A percentile compares a stretch with the other conserved stretches of the same genome.
phyloP scores from a whole-genome alignment of 768 basidiomycete species.

The Ramaria sp. region DNA sequence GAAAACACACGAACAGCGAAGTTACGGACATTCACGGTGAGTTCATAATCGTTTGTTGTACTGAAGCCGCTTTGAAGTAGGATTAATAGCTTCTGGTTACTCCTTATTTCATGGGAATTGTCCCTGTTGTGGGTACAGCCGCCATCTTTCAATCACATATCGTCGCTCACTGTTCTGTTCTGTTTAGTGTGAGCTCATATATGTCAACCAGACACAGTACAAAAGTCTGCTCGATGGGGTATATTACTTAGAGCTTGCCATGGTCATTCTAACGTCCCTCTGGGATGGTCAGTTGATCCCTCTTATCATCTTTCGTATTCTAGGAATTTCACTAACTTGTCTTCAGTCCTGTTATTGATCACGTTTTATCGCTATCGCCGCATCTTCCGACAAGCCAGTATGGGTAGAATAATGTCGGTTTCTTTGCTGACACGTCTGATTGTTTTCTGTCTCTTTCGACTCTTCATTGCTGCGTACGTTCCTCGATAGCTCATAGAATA shows the following conservation, averaged over 20 bases:
- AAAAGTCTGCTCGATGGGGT: neutral
- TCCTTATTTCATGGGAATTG: neutral
- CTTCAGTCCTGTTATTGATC: neutral
- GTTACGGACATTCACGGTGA: neutral
- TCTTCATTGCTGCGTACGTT: neutral
- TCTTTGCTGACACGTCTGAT: neutral
- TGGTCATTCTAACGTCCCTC: neutral
- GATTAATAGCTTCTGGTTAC: neutral
- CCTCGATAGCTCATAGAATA: neutral
- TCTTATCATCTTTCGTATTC: neutral
- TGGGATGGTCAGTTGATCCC: neutral
- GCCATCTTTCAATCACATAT: neutral
- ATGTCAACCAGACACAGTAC: neutral
- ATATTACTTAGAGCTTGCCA: neutral
- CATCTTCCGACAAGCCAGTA: neutral
- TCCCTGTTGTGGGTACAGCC: neutral
- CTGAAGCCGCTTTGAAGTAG: neutral
- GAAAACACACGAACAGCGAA: neutral
- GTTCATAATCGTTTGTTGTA: neutral
- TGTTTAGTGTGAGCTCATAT: neutral
- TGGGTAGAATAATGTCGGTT: neutral
- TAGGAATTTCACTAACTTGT: no score
- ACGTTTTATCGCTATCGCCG: neutral
- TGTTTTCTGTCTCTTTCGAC: neutral
- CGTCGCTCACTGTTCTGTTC: neutral